Percentiles rank a stretch among this genome's conserved stretches.
Evolutionary conservation across 1,284 basidiomycete genomes (phyloP).

Genomic region (Volvariella surrecta): DNA sequence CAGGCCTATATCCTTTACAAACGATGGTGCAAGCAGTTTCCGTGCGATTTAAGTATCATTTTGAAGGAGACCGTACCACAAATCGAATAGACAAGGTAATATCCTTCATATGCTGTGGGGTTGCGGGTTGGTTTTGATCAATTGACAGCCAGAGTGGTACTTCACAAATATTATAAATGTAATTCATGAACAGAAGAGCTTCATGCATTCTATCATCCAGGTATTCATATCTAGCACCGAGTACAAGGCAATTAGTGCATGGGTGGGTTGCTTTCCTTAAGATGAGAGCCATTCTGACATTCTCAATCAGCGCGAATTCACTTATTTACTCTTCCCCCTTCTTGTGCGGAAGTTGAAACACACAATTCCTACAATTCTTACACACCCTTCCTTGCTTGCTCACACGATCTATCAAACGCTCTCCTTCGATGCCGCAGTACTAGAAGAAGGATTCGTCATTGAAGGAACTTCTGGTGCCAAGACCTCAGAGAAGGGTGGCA

Average conservation of each 20-base stretch:
- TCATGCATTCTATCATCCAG: slow-evolving; percentile 75
- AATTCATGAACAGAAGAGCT: slow-evolving; percentile 71
- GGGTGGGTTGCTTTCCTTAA: slow-evolving; percentile 40
- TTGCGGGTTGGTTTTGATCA: background rate
- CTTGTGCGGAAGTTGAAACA: slow-evolving; percentile 65
- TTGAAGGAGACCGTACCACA: slow-evolving; percentile 80
- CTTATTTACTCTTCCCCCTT: slow-evolving; percentile 61
- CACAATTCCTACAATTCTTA: slow-evolving; percentile 68
- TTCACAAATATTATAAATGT: slow-evolving; percentile 86
- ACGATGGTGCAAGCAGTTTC: slow-evolving; percentile 82
- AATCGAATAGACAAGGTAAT: slow-evolving; percentile 88
- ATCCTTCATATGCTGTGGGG: slow-evolving; percentile 5
- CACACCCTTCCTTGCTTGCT: slow-evolving; percentile 80
- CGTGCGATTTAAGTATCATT: slow-evolving; percentile 92
- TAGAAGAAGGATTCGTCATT: slow-evolving; percentile 69
- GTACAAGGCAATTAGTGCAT: slow-evolving; percentile 61
- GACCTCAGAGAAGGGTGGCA: slow-evolving; percentile 17
- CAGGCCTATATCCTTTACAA: slow-evolving; percentile 72
- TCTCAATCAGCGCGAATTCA: slow-evolving; percentile 66
- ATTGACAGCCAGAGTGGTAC: slow-evolving; percentile 87
- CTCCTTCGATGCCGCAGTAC: slow-evolving; percentile 77
- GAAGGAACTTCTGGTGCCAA: slow-evolving; percentile 35
- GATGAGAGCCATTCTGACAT: background rate
- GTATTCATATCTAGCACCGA: slow-evolving; percentile 56
- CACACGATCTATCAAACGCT: slow-evolving; percentile 94